Evolutionary conservation across 257 asterid species (phyloP).

Genomic region (Capsicum pubescens): DNA sequence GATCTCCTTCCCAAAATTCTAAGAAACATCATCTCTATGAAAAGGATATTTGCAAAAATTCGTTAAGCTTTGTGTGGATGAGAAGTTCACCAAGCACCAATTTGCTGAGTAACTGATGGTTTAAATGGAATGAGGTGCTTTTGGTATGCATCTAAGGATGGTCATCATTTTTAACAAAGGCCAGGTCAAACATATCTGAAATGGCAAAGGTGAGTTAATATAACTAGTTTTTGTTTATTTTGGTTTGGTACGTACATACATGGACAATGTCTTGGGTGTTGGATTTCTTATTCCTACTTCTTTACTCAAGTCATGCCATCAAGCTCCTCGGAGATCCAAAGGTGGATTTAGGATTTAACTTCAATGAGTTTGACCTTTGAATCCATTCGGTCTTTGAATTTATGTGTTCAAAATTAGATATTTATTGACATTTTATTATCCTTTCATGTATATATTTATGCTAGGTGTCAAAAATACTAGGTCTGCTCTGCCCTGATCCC

Average conservation of each 20-base stretch:
- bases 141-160: conserved; percentile 6
- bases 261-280: neutral
- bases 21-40: neutral
- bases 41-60: conserved; percentile 10
- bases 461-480: neutral
- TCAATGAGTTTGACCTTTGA: neutral
- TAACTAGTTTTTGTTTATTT: neutral
- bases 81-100: neutral
- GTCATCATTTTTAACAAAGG: neutral
- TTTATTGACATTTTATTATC: neutral
- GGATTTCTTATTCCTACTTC: neutral
- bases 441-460: neutral
- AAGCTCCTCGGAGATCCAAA: neutral
- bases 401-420: neutral
- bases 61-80: neutral
- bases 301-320: neutral
- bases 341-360: neutral
- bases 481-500: neutral
- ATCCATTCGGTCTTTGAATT: neutral
- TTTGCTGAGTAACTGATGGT: neutral
- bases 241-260: neutral
- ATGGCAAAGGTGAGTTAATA: neutral
- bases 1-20: conserved; percentile 38
- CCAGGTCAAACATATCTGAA: conserved; percentile 12
- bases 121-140: neutral